phyloP scores from a whole-genome alignment of 1,284 basidiomycete genomes.

The Peniophora sp. region DNA sequence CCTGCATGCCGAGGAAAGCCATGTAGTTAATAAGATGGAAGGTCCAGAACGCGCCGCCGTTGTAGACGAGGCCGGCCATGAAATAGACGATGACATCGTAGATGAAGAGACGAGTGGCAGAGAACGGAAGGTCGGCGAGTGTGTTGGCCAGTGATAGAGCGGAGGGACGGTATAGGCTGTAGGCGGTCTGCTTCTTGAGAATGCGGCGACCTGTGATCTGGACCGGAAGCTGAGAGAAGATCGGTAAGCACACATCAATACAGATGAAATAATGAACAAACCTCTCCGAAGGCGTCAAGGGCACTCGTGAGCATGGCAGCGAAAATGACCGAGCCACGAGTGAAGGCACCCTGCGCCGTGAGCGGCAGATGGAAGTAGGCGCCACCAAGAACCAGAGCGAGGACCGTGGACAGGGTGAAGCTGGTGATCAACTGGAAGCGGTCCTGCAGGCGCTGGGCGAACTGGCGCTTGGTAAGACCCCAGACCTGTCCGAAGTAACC shows the following conservation, averaged over 20 bases:
- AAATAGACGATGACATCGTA: slow-evolving; percentile 74
- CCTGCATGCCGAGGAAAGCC: slow-evolving; percentile 60
- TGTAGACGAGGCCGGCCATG: slow-evolving; percentile 56
- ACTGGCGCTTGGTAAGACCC: slow-evolving; percentile 69
- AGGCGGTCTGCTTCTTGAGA: slow-evolving; percentile 65
- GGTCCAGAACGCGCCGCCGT: slow-evolving; percentile 62
- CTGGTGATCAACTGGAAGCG: slow-evolving; percentile 74
- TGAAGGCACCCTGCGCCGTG: slow-evolving; percentile 78
- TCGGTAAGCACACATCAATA: not conserved
- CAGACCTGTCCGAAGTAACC: slow-evolving; percentile 70
- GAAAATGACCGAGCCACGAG: slow-evolving; percentile 82
- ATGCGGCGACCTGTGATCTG: slow-evolving; percentile 77
- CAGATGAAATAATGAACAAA: slow-evolving; percentile 22
- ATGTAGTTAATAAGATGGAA: slow-evolving; percentile 62
- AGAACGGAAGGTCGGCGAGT: slow-evolving; percentile 71
- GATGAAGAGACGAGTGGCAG: slow-evolving; percentile 51
- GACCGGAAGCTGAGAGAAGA: slow-evolving; percentile 38
- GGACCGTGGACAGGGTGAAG: slow-evolving; percentile 46
- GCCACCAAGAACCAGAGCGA: slow-evolving; percentile 73
- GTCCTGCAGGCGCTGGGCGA: slow-evolving; percentile 76
- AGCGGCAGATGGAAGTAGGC: slow-evolving; percentile 68
- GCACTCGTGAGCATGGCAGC: slow-evolving; percentile 64
- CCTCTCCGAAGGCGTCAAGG: slow-evolving; percentile 73
- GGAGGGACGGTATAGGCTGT: slow-evolving; percentile 75
- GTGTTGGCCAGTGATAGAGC: slow-evolving; percentile 70